Evolutionary conservation across 2,329 filamentous ascomycete species (phyloP).

Genomic region (Zelopaecilomyces penicillatus): DNA sequence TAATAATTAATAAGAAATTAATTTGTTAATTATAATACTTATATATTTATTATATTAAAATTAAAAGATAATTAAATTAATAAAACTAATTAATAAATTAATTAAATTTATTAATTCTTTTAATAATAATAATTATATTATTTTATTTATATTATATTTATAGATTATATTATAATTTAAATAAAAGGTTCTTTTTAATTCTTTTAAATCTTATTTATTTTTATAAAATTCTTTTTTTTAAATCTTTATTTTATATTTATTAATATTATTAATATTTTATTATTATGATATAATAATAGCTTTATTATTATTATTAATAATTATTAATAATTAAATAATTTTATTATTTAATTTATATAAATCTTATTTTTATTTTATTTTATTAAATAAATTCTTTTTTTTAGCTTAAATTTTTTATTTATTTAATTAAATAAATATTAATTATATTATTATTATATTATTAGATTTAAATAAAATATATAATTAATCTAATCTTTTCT

Average conservation of each 20-base stretch:
- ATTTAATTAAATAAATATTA: neutral
- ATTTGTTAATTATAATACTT: too few relatives aligned
- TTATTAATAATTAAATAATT: neutral
- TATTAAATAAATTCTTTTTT: too few relatives aligned
- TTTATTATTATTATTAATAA: too few relatives aligned
- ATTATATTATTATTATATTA: neutral
- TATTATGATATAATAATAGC: neutral
- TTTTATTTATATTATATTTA: neutral
- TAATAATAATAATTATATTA: neutral
- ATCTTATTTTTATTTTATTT: too few relatives aligned
- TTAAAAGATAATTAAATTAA: neutral
- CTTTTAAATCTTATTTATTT: too few relatives aligned
- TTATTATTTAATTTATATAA: neutral
- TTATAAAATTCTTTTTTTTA: too few relatives aligned
- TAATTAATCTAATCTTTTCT: too few relatives aligned
- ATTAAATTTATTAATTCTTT: neutral
- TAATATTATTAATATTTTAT: neutral
- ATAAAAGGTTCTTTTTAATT: too few relatives aligned
- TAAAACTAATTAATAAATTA: too few relatives aligned
- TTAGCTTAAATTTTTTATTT: too few relatives aligned
- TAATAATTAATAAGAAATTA: neutral
- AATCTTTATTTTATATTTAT: neutral
- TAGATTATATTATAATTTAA: too few relatives aligned
- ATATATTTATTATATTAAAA: neutral
- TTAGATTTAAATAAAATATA: too few relatives aligned